These are phyloP conservation scores for Prunus campanulata DNA, from an alignment of 306 rosid species.

Conservation along the genomic window DNA sequence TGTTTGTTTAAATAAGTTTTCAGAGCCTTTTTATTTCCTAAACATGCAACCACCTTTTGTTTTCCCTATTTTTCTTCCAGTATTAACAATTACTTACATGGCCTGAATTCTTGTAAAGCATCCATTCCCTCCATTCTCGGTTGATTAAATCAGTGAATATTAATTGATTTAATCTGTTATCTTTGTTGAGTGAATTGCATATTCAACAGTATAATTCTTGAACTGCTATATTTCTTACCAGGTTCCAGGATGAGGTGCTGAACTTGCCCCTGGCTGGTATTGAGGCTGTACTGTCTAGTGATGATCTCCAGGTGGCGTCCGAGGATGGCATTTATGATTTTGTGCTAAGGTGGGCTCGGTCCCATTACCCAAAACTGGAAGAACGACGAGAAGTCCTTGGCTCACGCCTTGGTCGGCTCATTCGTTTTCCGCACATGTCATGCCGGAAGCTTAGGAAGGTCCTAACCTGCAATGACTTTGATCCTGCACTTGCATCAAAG, in stretches of 20 bases:
- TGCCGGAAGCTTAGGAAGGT: conserved; percentile 46
- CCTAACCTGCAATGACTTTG: conserved; percentile 38
- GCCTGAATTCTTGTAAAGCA: background rate
- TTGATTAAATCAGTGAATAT: background rate
- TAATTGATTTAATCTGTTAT: background rate
- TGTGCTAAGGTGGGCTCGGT: conserved; percentile 45
- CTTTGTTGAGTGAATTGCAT: background rate
- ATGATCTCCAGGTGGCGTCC: conserved; percentile 44
- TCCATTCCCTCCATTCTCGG: background rate
- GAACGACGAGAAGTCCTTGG: conserved; percentile 35
- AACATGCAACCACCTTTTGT: background rate
- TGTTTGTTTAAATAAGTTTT: background rate
- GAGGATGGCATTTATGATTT: conserved; percentile 47
- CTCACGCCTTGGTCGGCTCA: conserved; percentile 35
- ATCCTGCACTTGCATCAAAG: conserved; percentile 38
- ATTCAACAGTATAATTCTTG: background rate
- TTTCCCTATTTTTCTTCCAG: background rate
- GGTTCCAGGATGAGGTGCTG: conserved; percentile 43
- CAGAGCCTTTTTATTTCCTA: background rate
- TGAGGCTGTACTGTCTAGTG: conserved; percentile 47
- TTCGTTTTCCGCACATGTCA: conserved; percentile 52
- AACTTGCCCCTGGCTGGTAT: conserved; percentile 50
- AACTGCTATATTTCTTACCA: conserved; percentile 14
- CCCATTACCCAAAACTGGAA: conserved; percentile 39
- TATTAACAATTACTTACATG: background rate